Percentiles rank a stretch among this genome's conserved stretches.
These are phyloP conservation scores for Priceomyces carsonii DNA, from an alignment of 805 yeast species.

Conservation along the genomic window DNA sequence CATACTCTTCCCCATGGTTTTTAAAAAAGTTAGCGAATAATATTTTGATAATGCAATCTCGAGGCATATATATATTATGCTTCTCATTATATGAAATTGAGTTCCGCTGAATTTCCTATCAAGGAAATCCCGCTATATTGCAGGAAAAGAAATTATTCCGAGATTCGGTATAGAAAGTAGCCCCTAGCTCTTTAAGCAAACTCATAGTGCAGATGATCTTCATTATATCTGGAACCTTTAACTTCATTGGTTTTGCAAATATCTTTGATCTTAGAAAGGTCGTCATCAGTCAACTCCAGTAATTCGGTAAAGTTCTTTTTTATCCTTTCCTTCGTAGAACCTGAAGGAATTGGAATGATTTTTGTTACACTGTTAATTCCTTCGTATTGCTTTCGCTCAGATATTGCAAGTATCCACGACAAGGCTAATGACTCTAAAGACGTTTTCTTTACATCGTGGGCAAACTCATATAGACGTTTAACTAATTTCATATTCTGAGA, in stretches of 20 bases:
- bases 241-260: constrained; percentile 46
- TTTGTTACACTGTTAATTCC: constrained; percentile 47
- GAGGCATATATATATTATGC: too few relatives aligned
- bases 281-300: constrained; percentile 53
- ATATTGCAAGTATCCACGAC: constrained; percentile 55
- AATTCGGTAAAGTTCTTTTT: constrained; percentile 54
- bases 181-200: too few relatives aligned
- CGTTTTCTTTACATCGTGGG: constrained; percentile 46
- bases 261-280: constrained; percentile 52
- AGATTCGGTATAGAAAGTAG: too few relatives aligned
- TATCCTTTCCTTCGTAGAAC: constrained; percentile 59
- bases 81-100: too few relatives aligned
- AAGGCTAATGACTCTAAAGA: constrained; percentile 56
- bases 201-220: constrained; percentile 12
- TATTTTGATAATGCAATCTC: too few relatives aligned
- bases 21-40: too few relatives aligned
- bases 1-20: too few relatives aligned
- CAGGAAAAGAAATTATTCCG: too few relatives aligned
- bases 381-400: constrained; percentile 56
- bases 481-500: constrained; percentile 53
- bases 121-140: too few relatives aligned
- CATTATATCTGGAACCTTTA: constrained; percentile 58
- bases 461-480: constrained; percentile 48
- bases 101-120: too few relatives aligned
- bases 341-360: constrained; percentile 81